Evolutionary conservation across 805 yeast genomes (phyloP), one percentile per base, ranked within the genome.

Genomic region (Lipomyces spencermartinsiae): DNA sequence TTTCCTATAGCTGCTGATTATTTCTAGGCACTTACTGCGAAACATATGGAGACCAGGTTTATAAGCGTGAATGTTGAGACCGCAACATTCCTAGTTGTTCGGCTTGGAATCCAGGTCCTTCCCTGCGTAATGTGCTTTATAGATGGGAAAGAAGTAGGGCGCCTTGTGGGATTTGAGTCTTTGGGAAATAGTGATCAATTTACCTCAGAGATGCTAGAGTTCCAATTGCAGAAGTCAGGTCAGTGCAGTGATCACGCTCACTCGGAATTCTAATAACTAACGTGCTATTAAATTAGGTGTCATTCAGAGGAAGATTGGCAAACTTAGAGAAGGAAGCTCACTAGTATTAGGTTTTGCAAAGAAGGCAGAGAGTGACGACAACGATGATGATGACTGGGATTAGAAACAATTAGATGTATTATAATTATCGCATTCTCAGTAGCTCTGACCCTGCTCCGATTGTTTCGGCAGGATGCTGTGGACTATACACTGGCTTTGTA

Each of bases 11-110:
- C 16, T n/a, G 25, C 57, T 63, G 35, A 19, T 22, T 31, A 12
- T 51, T 16, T 69, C 78, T 73, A 72, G 76, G 73, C 55, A 73
- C 74, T 91, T 7, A 87, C 94, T 0, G 82, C 82, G 66, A 85
- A 84, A 70, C 91, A 91, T 77, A 74, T 89, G 59, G 79, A 80
- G 1, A 81, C 90, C 1, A 82, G 81, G 65, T 85, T 89, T 67
- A 63, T 78, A 14, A 81, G 84, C 58, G 83, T 90, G 3, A 81
- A 83, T 64, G 97, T 91, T 0, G 84, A 81, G 46, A 79, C 84
- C 51, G 90, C 93, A 0, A 93, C 96, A 2, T 92, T 92, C 74
- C 79, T 92, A 58, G 92, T 87, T 4, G 79, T 86, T 1, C 87
- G 86, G 74, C 81, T 92, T 53, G 80, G 81, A 2, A 82, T 92